Percentiles rank a stretch among this genome's conserved stretches.
Conservation (phyloP, 331 rosid species). For the Acacia pycnantha region DNA sequence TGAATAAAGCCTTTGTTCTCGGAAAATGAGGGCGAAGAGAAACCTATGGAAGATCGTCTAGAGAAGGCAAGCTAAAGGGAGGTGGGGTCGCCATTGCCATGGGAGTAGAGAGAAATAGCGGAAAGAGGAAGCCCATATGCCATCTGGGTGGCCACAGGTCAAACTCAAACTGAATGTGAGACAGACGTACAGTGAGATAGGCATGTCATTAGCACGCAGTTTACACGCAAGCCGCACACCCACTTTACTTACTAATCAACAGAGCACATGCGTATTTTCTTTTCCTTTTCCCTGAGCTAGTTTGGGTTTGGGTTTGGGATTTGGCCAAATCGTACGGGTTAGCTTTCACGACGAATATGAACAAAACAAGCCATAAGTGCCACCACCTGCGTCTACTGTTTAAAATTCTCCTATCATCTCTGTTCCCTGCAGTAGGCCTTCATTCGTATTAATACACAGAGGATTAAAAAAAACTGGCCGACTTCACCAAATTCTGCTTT, state of each 20-base stretch:
- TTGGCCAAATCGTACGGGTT: not conserved
- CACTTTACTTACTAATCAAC: not conserved
- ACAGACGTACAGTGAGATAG: slow-evolving; percentile 49
- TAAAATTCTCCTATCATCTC: not conserved
- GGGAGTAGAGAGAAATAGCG: slow-evolving; percentile 39
- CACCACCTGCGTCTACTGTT: not conserved
- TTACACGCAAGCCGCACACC: not conserved
- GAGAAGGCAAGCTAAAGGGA: slow-evolving; percentile 20
- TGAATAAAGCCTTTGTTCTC: slow-evolving; percentile 39
- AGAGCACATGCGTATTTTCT: not conserved
- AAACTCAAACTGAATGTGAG: slow-evolving; percentile 78
- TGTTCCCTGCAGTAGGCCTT: not conserved
- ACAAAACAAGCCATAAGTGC: not conserved
- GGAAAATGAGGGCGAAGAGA: slow-evolving; percentile 25
- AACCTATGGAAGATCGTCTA: slow-evolving; percentile 43
- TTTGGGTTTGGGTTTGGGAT: not conserved
- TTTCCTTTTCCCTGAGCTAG: not conserved
- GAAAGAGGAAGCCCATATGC: slow-evolving; percentile 35
- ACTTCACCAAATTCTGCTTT: not conserved
- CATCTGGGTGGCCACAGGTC: slow-evolving; percentile 73
- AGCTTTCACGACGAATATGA: not conserved
- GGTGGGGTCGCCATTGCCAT: slow-evolving; percentile 66
- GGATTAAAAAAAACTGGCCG: not conserved
- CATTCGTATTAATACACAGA: not conserved
- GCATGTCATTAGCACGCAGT: slow-evolving; percentile 20